Conservation (phyloP, 2,329 filamentous ascomycete species). For the Claviceps digitariae region DNA sequence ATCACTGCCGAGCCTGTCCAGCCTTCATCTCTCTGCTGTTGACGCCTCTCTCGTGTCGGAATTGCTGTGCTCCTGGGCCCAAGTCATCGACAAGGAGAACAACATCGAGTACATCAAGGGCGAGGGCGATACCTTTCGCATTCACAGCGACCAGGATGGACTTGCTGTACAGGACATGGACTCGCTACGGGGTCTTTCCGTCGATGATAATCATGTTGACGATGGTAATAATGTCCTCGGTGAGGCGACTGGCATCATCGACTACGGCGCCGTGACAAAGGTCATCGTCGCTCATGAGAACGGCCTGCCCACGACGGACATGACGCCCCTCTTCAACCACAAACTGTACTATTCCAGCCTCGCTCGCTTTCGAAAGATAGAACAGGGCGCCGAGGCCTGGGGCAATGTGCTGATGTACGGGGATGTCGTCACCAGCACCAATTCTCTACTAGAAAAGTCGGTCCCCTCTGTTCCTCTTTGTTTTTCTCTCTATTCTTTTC, state of each 20-base stretch:
- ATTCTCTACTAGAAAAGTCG: constrained; percentile 81
- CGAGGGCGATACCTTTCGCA: constrained; percentile 69
- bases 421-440: constrained; percentile 87
- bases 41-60: constrained; percentile 51
- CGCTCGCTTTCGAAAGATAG: constrained; percentile 44
- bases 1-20: constrained; percentile 65
- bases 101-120: constrained; percentile 61
- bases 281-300: constrained; percentile 59
- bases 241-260: constrained; percentile 45
- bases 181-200: constrained; percentile 38
- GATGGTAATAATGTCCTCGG: constrained; percentile 8
- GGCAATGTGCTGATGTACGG: constrained; percentile 73
- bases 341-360: constrained; percentile 63
- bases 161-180: constrained; percentile 37
- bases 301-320: constrained; percentile 51
- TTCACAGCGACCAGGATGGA: constrained; percentile 52
- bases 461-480: constrained; percentile 6
- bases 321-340: constrained; percentile 81
- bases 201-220: constrained; percentile 1
- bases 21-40: constrained; percentile 65
- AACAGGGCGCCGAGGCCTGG: constrained; percentile 51
- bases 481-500: background rate
- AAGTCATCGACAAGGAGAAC: constrained; percentile 52
- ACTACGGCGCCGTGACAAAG: constrained; percentile 64
- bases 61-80: constrained; percentile 51